Conservation (phyloP, 306 rosid species). For the Quercus bicolor region DNA sequence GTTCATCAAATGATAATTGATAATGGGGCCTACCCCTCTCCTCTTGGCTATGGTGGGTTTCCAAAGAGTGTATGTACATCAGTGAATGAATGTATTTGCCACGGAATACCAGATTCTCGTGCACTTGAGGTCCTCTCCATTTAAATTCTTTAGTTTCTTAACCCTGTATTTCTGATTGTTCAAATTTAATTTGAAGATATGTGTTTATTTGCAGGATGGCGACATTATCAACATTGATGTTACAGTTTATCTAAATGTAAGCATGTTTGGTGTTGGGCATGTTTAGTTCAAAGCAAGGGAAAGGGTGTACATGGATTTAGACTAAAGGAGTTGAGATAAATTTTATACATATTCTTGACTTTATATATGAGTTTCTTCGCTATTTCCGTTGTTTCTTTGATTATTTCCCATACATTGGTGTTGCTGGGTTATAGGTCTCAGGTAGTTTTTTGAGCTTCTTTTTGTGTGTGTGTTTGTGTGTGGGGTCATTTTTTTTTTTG, state of each 20-base stretch:
- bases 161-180: neutral
- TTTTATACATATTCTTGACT: neutral
- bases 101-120: constrained; percentile 91
- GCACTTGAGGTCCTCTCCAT: constrained; percentile 61
- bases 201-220: constrained; percentile 67
- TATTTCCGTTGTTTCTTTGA: neutral
- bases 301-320: neutral
- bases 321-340: neutral
- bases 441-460: neutral
- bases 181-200: neutral
- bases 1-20: constrained; percentile 95
- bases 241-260: constrained; percentile 88
- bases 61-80: constrained; percentile 99
- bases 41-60: constrained; percentile 91
- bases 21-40: constrained; percentile 94
- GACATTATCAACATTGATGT: constrained; percentile 91
- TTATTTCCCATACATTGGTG: neutral
- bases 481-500: neutral
- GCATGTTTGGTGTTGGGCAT: constrained; percentile 15
- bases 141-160: constrained; percentile 11
- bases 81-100: constrained; percentile 94
- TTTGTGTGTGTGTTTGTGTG: too few species aligned
- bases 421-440: neutral
- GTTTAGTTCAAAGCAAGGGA: neutral
- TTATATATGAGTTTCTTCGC: neutral